These are phyloP conservation scores for Magnaporthales sp. DNA, from an alignment of 2,329 filamentous ascomycete genomes.

Conservation along the genomic window DNA sequence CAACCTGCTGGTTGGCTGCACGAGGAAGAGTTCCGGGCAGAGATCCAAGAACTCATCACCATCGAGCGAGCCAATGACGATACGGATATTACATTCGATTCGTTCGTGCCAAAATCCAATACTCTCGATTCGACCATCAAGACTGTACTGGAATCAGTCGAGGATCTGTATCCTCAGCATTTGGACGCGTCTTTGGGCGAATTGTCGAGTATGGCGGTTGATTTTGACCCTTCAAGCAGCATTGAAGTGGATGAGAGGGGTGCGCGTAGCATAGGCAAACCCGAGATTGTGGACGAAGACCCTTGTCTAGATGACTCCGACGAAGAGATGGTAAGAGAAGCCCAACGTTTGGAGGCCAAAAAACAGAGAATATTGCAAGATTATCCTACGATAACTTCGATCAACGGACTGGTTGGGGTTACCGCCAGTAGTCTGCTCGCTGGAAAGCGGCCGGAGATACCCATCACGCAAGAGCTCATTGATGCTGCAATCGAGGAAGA, in stretches of 20 bases:
- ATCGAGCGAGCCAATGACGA: constrained; percentile 44
- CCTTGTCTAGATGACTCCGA: constrained; percentile 46
- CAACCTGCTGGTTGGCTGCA: constrained; percentile 84
- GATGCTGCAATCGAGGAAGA: constrained; percentile 30
- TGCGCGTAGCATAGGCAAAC: constrained; percentile 25
- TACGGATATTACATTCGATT: constrained; percentile 48
- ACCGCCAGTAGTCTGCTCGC: constrained; percentile 32
- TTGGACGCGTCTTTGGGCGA: constrained; percentile 38
- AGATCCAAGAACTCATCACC: constrained; percentile 53
- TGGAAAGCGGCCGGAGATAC: constrained; percentile 25
- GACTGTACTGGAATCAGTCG: constrained; percentile 73
- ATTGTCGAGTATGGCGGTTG: constrained; percentile 20
- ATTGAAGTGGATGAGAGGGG: constrained; percentile 58
- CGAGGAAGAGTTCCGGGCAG: constrained; percentile 69
- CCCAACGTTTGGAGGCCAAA: constrained; percentile 13
- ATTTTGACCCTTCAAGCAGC: constrained; percentile 27
- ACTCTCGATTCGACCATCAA: constrained; percentile 53
- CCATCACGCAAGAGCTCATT: constrained; percentile 28
- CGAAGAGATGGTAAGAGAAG: constrained; percentile 33
- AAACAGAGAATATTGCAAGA: constrained; percentile 6
- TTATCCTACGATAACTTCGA: neutral
- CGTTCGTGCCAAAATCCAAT: constrained; percentile 45
- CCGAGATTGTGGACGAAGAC: constrained; percentile 27
- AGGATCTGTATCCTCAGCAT: constrained; percentile 72
- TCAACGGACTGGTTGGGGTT: constrained; percentile 26